Evolutionary conservation across 2,329 filamentous ascomycete species (phyloP), one percentile per base, ranked within the genome.

Genomic region (Madurella fahalii): DNA sequence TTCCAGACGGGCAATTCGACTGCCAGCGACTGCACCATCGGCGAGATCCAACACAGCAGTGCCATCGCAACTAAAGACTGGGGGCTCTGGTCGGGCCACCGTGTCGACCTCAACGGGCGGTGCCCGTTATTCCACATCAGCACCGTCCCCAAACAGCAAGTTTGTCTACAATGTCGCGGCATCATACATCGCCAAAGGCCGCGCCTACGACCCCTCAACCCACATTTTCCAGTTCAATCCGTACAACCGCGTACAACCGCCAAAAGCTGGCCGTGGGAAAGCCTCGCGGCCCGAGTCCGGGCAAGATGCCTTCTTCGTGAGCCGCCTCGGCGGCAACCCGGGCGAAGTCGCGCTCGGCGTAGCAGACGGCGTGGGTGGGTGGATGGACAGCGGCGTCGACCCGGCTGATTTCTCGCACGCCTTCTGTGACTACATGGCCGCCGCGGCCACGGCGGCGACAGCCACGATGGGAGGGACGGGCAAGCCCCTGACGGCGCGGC

Each of bases 301-400:
- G 15, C 92, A 99, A 72, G 94, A 99, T 78, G 90, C 94, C 54
- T 97, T 96, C 75, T 99, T 99, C 72, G 87, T 94, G 64, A 83
- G 87, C 67, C 83, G 85, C 20, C 77, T 96, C n/a, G 89, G 88
- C 49, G 82, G 84, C 59, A 81, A 80, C 17, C 57, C 61, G 1
- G 79, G 84, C 39, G 79, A 84, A 40, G 81, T 96, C 11, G 90
- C 92, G 0, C 86, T 99, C 63, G 94, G 90, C 16, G 83, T 99
- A 20, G 91, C 92, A 50, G 94, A 99, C 69, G 94, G 94, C 11
- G 94, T 99, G 0, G 94, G 94, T 46, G 94, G 94, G 37, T 99
- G 94, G 92, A 84, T 87, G 59, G 89, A 96, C 64, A 93, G 88
- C 40, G 91, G 91, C 43, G 86, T 99, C 50, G 92, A 99, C 67